Base-by-base conservation (phyloP, 2,329 filamentous ascomycete species). In the Capronia epimyces region DNA sequence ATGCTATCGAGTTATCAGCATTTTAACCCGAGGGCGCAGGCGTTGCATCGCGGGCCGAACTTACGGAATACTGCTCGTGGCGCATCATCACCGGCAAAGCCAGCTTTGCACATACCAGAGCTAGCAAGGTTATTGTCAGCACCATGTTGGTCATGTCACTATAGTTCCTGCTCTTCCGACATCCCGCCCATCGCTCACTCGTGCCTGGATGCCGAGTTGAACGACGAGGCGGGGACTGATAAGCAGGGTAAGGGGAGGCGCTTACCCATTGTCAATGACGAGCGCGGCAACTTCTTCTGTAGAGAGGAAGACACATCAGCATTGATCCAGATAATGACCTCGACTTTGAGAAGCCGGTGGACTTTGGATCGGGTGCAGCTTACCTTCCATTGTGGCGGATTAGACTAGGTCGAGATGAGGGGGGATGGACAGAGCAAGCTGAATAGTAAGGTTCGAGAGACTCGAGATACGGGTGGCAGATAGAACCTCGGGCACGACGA, bases 211-310 rank as follows among this genome's bases (percentile, higher is more conserved):
- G 36, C n/a, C 21, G 22, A 20, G 22, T 34, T 20, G 15, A 20
- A 18, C 31, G 2, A 37, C 22, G 13, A 53, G 49, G 43, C 39
- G 56, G 46, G 53, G 53, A 49, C 39, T 49, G 50, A 15, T 41
- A 22, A 20, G n/a, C 20, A 21, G 27, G 42, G 16, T 13, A 12
- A 44, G 42, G 55, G 44, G 24, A 52, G 52, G 57, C 77, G 80
- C 90, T 88, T 91, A 98, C 93, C 93, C 93, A 97, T 98, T 98
- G 90, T 98, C 93, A 80, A 98, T 97, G 78, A 98, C 93, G 88
- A 98, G 90, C 77, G 93, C 93, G 77, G 93, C 93, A 78, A 98
- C 93, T 89, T 98, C 93, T 84, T 98, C 93, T 97, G 50, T 52
- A 49, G 25, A 36, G 58, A 57, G 59, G 65, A 59, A 70, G 63